A percentile compares a stretch with the other conserved stretches of the same genome.
Conservation (phyloP, 169 alveolate genomes). For the Cyclospora cayetanensis region DNA sequence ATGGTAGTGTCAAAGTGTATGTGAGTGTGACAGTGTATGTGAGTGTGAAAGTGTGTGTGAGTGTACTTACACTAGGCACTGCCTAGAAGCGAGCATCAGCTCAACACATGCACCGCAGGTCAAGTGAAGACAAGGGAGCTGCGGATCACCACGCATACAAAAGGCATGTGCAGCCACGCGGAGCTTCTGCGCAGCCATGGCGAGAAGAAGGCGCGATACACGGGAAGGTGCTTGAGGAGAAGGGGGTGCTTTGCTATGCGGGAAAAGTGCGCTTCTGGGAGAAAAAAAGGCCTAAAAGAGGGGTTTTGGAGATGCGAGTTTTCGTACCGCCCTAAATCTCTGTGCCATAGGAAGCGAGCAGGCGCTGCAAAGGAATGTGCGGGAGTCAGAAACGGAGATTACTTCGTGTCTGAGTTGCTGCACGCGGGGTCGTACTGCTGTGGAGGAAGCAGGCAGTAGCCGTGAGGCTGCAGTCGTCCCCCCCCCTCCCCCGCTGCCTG, state of each 20-base stretch:
- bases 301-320: neutral
- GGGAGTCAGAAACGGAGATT: neutral
- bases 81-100: conserved; percentile 27
- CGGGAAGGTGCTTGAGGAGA: no score
- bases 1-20: no score
- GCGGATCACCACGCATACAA: no score
- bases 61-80: conserved; percentile 11
- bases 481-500: neutral
- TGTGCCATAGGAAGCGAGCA: conserved; percentile 33
- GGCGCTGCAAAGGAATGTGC: conserved; percentile 33
- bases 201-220: no score
- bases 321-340: conserved; percentile 1
- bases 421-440: conserved; percentile 46
- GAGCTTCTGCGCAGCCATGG: no score
- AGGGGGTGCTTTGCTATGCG: no score
- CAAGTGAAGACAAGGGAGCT: conserved; percentile 40
- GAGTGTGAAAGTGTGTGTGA: no score
- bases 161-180: no score
- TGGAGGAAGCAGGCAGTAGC: neutral
- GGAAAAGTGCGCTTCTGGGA: no score
- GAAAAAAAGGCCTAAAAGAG: no score
- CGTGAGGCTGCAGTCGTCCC: neutral
- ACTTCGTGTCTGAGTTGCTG: conserved; percentile 37
- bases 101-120: conserved; percentile 10
- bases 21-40: no score